Conservation (phyloP, 257 asterid genomes). For the Verbascum thapsus region DNA sequence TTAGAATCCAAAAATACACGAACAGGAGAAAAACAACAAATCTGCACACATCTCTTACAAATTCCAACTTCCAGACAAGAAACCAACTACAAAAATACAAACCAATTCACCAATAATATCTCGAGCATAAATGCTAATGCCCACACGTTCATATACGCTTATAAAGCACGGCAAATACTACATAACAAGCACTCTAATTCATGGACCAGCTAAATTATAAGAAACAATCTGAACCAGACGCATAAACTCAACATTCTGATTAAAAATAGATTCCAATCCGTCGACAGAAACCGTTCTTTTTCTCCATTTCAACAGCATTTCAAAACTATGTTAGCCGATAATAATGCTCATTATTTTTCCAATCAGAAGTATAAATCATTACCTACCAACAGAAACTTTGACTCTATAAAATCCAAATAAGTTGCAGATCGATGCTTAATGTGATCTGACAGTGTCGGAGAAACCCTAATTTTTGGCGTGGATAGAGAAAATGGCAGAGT, state of each 20-base stretch:
- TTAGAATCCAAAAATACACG: not conserved
- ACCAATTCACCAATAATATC: slow-evolving; percentile 21
- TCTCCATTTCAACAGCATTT: slow-evolving; percentile 25
- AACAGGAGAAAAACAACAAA: not conserved
- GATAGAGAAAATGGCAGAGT: not conserved
- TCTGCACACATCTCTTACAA: slow-evolving; percentile 3
- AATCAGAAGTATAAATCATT: slow-evolving; percentile 19
- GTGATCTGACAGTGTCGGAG: slow-evolving; percentile 22
- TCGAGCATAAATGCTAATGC: slow-evolving; percentile 16
- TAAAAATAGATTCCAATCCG: slow-evolving; percentile 20
- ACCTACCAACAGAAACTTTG: slow-evolving; percentile 28
- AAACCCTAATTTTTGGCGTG: slow-evolving; percentile 35
- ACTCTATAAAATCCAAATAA: slow-evolving; percentile 25
- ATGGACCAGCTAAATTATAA: not conserved
- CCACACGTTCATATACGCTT: slow-evolving; percentile 15
- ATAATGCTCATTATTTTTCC: not conserved
- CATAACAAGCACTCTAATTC: not conserved
- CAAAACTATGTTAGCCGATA: slow-evolving; percentile 4
- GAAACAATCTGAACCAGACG: slow-evolving; percentile 14
- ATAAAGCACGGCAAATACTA: slow-evolving; percentile 12
- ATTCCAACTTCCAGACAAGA: slow-evolving; percentile 18
- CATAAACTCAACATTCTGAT: slow-evolving; percentile 21
- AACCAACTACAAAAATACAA: slow-evolving; percentile 29
- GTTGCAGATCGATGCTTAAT: slow-evolving; percentile 36
- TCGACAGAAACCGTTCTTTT: slow-evolving; percentile 18